Evolutionary conservation across 345 rosid genomes (phyloP).

Genomic region (Erodium maritimum): DNA sequence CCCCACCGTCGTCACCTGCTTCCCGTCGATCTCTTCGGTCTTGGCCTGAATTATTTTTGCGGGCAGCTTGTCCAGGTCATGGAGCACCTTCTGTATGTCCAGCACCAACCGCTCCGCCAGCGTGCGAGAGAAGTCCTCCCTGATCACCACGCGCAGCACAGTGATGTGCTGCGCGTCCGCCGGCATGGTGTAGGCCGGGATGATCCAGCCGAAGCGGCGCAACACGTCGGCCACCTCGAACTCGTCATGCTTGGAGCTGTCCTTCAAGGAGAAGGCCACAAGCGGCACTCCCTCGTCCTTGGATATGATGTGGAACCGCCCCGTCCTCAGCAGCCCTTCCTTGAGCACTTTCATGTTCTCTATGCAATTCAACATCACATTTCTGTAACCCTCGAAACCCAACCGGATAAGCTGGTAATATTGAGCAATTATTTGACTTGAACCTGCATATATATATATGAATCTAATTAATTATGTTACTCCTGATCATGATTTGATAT

Average conservation of each 20-base stretch:
- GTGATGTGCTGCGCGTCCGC: constrained; percentile 49
- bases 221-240: constrained; percentile 34
- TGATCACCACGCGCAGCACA: constrained; percentile 40
- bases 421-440: constrained; percentile 80
- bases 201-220: constrained; percentile 47
- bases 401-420: constrained; percentile 72
- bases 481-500: not conserved
- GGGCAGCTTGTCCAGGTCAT: constrained; percentile 34
- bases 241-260: constrained; percentile 20
- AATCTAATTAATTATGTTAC: not conserved
- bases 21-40: not conserved
- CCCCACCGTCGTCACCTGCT: not conserved
- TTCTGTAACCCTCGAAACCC: constrained; percentile 57
- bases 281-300: constrained; percentile 41
- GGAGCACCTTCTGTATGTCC: constrained; percentile 33
- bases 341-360: constrained; percentile 21
- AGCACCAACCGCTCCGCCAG: constrained; percentile 43
- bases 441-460: constrained; percentile 29
- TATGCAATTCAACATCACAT: constrained; percentile 35
- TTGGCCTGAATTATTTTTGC: constrained; percentile 7
- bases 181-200: constrained; percentile 49
- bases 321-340: constrained; percentile 26
- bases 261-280: constrained; percentile 37
- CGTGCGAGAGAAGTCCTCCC: constrained; percentile 48
- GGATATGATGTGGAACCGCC: constrained; percentile 29